These are phyloP conservation scores for Colletotrichum endophyticum DNA, from an alignment of 2,329 filamentous ascomycete genomes.

Conservation along the genomic window DNA sequence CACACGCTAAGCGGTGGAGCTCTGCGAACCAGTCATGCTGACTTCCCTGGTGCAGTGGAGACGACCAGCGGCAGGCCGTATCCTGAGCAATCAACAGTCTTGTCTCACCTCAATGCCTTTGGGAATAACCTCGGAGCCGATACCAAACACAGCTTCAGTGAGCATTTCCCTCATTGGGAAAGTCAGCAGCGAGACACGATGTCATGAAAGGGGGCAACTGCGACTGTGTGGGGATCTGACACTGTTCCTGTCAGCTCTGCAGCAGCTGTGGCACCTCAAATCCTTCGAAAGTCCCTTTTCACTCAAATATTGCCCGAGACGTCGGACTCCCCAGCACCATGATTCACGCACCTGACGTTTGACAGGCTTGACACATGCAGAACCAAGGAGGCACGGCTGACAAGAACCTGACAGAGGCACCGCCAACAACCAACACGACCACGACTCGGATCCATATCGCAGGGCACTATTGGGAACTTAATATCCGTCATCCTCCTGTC, in stretches of 20 bases:
- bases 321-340: background rate
- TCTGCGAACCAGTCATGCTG: background rate
- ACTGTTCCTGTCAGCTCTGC: background rate
- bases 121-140: background rate
- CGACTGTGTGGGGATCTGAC: background rate
- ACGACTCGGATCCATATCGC: background rate
- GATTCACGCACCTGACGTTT: background rate
- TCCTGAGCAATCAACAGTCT: background rate
- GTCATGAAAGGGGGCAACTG: background rate
- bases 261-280: background rate
- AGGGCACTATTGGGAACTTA: background rate
- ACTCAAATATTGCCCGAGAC: background rate
- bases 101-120: background rate
- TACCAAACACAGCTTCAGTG: background rate
- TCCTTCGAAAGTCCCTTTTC: background rate
- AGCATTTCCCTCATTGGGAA: background rate
- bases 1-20: background rate
- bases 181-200: background rate
- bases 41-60: background rate
- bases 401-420: background rate
- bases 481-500: constrained; percentile 2
- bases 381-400: background rate
- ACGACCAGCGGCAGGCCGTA: background rate
- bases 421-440: background rate
- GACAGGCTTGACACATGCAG: background rate